These are phyloP conservation scores for Pecoramyces ruminantium DNA, from an alignment of 192 early-diverging fungal species.

Conservation along the genomic window DNA sequence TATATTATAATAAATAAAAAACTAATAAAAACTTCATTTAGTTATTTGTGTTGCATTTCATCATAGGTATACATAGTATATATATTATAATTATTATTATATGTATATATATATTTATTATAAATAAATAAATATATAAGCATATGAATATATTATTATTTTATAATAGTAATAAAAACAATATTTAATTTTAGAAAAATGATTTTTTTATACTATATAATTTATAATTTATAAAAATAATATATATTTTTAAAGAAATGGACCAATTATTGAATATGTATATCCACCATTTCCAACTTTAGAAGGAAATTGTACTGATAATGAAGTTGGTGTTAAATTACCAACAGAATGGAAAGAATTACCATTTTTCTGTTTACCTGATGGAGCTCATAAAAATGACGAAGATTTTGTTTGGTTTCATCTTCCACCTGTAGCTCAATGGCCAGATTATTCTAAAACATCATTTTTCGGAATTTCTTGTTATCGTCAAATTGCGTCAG, in stretches of 20 bases:
- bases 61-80: not conserved
- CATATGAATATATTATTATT: no score
- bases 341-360: not conserved
- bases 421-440: conserved; percentile 49
- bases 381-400: not conserved
- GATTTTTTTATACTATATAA: no score
- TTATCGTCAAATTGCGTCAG: conserved; percentile 52
- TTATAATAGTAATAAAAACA: no score
- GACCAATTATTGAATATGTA: not conserved
- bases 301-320: not conserved
- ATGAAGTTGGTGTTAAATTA: not conserved
- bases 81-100: no score
- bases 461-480: conserved; percentile 72
- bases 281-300: not conserved
- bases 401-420: conserved; percentile 26
- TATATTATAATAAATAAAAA: no score
- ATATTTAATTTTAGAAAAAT: no score
- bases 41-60: not conserved
- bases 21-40: no score
- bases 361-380: not conserved
- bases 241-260: not conserved
- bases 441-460: conserved; percentile 29
- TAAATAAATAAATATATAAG: no score
- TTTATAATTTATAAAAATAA: no score
- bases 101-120: no score